Base-by-base conservation (phyloP, 73 alveolate genomes). In the Durusdinium trenchii region DNA sequence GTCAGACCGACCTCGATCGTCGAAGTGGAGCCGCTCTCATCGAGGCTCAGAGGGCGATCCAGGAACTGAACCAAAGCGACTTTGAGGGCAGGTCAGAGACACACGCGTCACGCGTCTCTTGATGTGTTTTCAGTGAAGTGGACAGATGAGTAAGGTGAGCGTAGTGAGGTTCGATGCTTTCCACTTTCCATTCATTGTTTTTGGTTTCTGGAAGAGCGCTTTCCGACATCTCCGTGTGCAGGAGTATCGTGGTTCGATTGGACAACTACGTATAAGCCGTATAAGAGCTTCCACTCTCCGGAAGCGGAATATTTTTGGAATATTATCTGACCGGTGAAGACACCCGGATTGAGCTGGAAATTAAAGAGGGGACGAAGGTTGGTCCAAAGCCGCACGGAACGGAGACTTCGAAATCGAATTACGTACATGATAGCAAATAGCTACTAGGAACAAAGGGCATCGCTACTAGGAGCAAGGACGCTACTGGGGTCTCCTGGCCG, bases 221-320 rank as follows among this genome's bases (percentile, higher is more conserved):
- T 51, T 40, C 57, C 42, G 86, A 28, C 71, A 23, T 48, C 69
- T 4, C 46, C n/a, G 32, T 36, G 28, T 16, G 73, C 60, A 51
- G 95, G 95, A 7, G 40, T 0, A 85, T 85, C 81, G 81, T 85
- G 95, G 95, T 85, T 23, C 95, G 95, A 30, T 20, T 85, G 95
- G 95, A 85, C 95, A 85, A 85, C 52, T 48, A 85, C 61, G 95
- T 60, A n/a, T 85, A 79, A 85, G 26, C 6, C 87, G 42, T 78
- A 45, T 36, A 5, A 40, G 52, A 7, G 85, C n/a, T 5, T 42
- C 28, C 69, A 28, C 62, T 46, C 28, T n/a, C n/a, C n/a, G n/a
- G n/a, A n/a, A n/a, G n/a, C n/a, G n/a, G n/a, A n/a, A n/a, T n/a
- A n/a, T n/a, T n/a, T n/a, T n/a, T n/a, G n/a, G n/a, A n/a, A n/a